These are phyloP conservation scores for Backusella circina DNA, from an alignment of 192 early-diverging fungal species.

Conservation along the genomic window DNA sequence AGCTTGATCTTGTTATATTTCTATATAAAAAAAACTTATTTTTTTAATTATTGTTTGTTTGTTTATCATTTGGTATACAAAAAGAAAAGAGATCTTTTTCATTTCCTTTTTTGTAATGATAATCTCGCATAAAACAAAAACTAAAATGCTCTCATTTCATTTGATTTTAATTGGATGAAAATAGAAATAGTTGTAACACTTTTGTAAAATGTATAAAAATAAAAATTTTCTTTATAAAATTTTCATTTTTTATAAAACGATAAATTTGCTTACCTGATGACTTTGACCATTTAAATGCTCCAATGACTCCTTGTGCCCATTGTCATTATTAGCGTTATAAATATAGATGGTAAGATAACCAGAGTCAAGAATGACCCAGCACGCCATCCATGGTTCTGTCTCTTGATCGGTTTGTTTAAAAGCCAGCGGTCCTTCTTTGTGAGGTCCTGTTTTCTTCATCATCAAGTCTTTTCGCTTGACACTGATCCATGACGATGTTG, in stretches of 20 bases:
- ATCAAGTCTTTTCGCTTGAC: conserved; percentile 9
- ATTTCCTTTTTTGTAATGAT: conserved; percentile 18
- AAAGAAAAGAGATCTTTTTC: conserved; percentile 3
- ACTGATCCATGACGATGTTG: conserved; percentile 7
- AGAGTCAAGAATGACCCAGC: conserved; percentile 17
- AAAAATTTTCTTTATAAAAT: background rate
- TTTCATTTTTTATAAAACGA: background rate
- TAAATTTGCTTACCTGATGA: background rate
- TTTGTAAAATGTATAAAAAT: background rate
- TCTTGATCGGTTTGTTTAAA: conserved; percentile 7
- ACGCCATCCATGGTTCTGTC: conserved; percentile 6
- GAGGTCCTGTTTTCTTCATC: conserved; percentile 9
- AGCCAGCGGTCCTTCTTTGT: conserved; percentile 14
- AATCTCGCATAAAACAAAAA: conserved; percentile 12
- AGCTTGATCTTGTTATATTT: background rate
- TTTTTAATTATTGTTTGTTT: background rate
- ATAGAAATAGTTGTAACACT: background rate
- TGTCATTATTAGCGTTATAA: background rate
- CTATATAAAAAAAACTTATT: background rate
- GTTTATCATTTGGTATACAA: background rate
- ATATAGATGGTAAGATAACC: conserved; percentile 10
- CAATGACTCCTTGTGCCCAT: background rate
- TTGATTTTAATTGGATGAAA: conserved; percentile 7
- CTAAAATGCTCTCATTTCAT: background rate
- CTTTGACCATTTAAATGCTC: background rate